A percentile compares a stretch with the other conserved stretches of the same genome.
These are phyloP conservation scores for Cucumis sativus DNA, from an alignment of 306 rosid species.

Conservation along the genomic window DNA sequence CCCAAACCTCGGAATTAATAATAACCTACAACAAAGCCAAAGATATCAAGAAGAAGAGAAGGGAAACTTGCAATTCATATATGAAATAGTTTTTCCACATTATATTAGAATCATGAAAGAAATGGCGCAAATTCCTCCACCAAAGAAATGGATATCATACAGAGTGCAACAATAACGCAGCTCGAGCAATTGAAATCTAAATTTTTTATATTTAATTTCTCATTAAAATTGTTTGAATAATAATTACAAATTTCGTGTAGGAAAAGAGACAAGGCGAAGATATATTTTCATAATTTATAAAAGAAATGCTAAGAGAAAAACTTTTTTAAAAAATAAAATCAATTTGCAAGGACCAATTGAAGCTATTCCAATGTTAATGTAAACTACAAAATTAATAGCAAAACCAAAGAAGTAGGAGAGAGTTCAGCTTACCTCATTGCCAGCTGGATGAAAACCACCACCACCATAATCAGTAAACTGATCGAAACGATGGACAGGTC, in stretches of 20 bases:
- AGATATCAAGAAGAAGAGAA: not conserved
- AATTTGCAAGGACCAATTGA: no score
- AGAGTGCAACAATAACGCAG: not conserved
- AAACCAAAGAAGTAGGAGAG: not conserved
- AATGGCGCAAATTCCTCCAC: not conserved
- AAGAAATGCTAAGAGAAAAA: no score
- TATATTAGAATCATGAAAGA: not conserved
- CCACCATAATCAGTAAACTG: conserved; percentile 98
- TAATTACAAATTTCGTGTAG: no score
- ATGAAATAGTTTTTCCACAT: no score
- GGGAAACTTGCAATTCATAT: not conserved
- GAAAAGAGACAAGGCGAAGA: no score
- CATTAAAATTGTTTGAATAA: no score
- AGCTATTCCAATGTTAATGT: not conserved
- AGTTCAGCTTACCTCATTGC: conserved; percentile 69
- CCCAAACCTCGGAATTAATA: conserved; percentile 99
- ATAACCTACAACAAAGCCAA: conserved; percentile 48
- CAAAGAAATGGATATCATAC: not conserved
- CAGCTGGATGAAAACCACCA: conserved; percentile 99
- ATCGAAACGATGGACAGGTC: conserved; percentile 85
- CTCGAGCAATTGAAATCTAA: not conserved
- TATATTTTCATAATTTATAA: no score
- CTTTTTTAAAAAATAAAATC: no score
- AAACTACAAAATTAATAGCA: not conserved
- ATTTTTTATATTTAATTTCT: no score